Conservation (phyloP, 768 basidiomycete genomes). For the Hypholoma sublateritium region DNA sequence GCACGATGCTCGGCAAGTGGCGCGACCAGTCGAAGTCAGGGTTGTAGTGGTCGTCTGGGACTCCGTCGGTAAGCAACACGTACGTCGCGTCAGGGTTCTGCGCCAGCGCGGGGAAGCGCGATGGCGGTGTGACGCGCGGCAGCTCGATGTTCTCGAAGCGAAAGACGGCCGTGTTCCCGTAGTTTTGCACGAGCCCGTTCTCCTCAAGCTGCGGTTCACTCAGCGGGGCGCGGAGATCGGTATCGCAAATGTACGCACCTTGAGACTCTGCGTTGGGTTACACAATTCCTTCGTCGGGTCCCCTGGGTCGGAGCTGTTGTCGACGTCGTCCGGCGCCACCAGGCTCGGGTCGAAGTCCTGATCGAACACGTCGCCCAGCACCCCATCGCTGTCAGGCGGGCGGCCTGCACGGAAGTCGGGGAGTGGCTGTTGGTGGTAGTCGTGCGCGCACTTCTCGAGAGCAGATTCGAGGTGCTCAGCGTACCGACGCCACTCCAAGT, state of each 20-base stretch:
- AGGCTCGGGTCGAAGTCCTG: conserved; percentile 16
- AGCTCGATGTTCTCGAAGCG: conserved; percentile 31
- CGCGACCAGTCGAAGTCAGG: conserved; percentile 53
- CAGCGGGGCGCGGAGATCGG: neutral
- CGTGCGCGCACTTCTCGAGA: conserved; percentile 39
- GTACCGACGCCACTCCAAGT: conserved; percentile 39
- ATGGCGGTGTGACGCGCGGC: conserved; percentile 13
- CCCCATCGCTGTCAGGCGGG: conserved; percentile 20
- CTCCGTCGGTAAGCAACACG: conserved; percentile 40
- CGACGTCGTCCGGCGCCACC: conserved; percentile 21
- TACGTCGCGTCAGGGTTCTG: conserved; percentile 39
- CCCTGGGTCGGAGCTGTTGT: conserved; percentile 17
- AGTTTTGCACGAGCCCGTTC: conserved; percentile 34
- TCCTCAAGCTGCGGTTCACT: conserved; percentile 34
- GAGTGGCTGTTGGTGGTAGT: conserved; percentile 25
- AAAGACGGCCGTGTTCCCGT: conserved; percentile 45
- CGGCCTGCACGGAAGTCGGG: conserved; percentile 21
- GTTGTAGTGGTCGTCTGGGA: conserved; percentile 36
- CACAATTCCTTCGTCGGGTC: conserved; percentile 37
- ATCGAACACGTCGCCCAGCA: conserved; percentile 15
- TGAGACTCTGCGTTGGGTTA: conserved; percentile 37
- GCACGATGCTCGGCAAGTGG: conserved; percentile 41
- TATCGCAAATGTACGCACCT: conserved; percentile 25
- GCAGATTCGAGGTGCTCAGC: conserved; percentile 40
- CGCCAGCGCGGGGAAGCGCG: conserved; percentile 39